Evolutionary conservation across 2,329 filamentous ascomycete genomes (phyloP).

Genomic region (Fusarium sterilihyphosum): DNA sequence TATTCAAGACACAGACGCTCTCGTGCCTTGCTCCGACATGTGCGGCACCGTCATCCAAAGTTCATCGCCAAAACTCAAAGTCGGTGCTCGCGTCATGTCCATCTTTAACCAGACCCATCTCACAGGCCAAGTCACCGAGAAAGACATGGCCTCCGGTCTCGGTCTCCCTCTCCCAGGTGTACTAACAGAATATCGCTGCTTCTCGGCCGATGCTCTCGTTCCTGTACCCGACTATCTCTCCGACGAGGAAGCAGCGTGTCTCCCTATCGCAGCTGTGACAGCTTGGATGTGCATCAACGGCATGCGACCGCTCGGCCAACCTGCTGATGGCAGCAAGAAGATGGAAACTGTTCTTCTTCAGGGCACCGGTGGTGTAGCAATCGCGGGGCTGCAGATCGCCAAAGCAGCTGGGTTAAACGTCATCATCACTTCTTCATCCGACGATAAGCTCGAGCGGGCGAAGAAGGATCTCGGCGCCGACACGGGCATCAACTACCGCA

Average conservation of each 20-base stretch:
- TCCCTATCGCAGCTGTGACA: slow-evolving; percentile 71
- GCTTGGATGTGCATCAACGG: slow-evolving; percentile 74
- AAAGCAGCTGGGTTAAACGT: slow-evolving; percentile 61
- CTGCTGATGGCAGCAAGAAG: slow-evolving; percentile 40
- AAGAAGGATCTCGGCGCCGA: slow-evolving; percentile 60
- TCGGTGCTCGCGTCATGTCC: slow-evolving; percentile 72
- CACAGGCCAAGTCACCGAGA: slow-evolving; percentile 66
- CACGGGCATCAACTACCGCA: slow-evolving; percentile 64
- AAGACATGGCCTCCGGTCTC: slow-evolving; percentile 65
- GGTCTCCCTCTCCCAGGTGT: slow-evolving; percentile 69
- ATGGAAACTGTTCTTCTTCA: slow-evolving; percentile 58
- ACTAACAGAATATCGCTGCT: slow-evolving; percentile 68
- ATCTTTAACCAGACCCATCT: slow-evolving; percentile 70
- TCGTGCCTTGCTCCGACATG: slow-evolving; percentile 77
- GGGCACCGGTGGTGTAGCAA: slow-evolving; percentile 64
- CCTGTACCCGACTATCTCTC: slow-evolving; percentile 65
- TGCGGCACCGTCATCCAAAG: slow-evolving; percentile 67
- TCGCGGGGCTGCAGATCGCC: slow-evolving; percentile 64
- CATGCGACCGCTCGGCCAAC: slow-evolving; percentile 63
- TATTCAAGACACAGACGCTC: slow-evolving; percentile 49
- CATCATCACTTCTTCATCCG: slow-evolving; percentile 65
- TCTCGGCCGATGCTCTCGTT: slow-evolving; percentile 65
- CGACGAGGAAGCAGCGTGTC: slow-evolving; percentile 67
- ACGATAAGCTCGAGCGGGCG: slow-evolving; percentile 60
- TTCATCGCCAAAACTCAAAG: slow-evolving; percentile 56